Evolutionary conservation across 768 basidiomycete genomes (phyloP).

Genomic region (Scleroderma citrinum): DNA sequence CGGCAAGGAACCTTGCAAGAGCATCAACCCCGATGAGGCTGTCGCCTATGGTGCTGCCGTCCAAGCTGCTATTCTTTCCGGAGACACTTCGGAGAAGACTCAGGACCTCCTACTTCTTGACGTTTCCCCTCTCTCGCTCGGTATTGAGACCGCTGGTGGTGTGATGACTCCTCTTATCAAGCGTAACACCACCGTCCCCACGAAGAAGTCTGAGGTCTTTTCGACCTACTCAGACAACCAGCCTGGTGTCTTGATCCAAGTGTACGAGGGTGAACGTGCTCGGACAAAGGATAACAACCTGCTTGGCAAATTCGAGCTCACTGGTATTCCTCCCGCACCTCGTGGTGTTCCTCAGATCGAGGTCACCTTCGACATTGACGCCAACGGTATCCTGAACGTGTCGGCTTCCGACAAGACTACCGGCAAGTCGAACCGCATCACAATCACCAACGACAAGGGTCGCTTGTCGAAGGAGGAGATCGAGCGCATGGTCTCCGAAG

Average conservation of each 20-base stretch:
- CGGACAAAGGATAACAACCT: constrained; percentile 99
- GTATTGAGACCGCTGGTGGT: constrained; percentile 99
- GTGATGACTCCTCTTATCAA: constrained; percentile 99
- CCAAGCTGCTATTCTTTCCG: constrained; percentile 95
- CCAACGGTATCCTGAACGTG: constrained; percentile 94
- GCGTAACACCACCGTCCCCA: constrained; percentile 97
- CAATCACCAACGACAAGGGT: constrained; percentile 95
- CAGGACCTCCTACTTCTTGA: constrained; percentile 95
- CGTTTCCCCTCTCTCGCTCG: constrained; percentile 82
- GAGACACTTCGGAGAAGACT: constrained; percentile 97
- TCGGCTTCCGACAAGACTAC: constrained; percentile 95
- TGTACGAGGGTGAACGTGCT: constrained; percentile 97
- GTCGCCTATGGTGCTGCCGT: constrained; percentile 99
- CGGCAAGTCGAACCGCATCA: constrained; percentile 91
- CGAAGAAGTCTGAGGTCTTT: constrained; percentile 98
- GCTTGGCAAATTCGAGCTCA: constrained; percentile 97
- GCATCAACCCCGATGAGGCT: constrained; percentile 99
- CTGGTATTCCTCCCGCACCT: constrained; percentile 93
- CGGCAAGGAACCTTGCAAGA: constrained; percentile 98
- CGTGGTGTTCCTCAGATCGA: constrained; percentile 98
- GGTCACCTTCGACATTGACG: constrained; percentile 97
- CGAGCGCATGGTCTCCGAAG: constrained; percentile 94
- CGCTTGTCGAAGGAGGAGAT: constrained; percentile 97
- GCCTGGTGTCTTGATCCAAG: constrained; percentile 96
- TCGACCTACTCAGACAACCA: constrained; percentile 99